A percentile compares a stretch with the other conserved stretches of the same genome.
phyloP scores from a whole-genome alignment of 352 stramenopile species.

The Phytophthora brassicae region DNA sequence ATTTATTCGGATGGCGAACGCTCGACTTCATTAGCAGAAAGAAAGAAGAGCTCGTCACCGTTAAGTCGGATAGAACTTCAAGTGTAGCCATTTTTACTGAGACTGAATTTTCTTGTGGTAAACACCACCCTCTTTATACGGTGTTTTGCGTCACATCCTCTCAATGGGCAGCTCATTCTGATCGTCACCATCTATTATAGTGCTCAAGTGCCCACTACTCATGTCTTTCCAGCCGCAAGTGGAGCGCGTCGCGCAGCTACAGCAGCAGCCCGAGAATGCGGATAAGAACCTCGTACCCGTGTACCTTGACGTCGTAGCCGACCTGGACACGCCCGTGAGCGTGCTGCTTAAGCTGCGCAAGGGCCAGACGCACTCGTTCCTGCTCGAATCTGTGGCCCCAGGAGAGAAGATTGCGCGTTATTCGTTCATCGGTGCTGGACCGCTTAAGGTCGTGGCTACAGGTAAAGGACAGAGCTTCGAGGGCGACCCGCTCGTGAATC shows the following conservation, averaged over 20 bases:
- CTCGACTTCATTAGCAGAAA: slow-evolving; percentile 5
- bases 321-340: slow-evolving; percentile 88
- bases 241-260: slow-evolving; percentile 67
- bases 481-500: slow-evolving; percentile 72
- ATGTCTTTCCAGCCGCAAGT: slow-evolving; percentile 67
- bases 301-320: slow-evolving; percentile 81
- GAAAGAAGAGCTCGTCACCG: neutral
- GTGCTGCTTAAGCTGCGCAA: slow-evolving; percentile 86
- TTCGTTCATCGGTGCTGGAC: slow-evolving; percentile 87
- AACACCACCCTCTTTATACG: slow-evolving; percentile 11
- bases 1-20: neutral
- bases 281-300: slow-evolving; percentile 87
- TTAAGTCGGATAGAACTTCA: slow-evolving; percentile 7
- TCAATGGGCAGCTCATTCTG: slow-evolving; percentile 1
- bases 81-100: slow-evolving; percentile 10
- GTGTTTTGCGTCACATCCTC: slow-evolving; percentile 1
- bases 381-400: slow-evolving; percentile 84
- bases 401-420: slow-evolving; percentile 89
- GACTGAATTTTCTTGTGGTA: slow-evolving; percentile 16
- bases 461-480: slow-evolving; percentile 57
- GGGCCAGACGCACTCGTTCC: slow-evolving; percentile 80
- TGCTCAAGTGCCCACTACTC: neutral
- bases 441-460: slow-evolving; percentile 75
- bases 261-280: slow-evolving; percentile 50
- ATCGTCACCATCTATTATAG: slow-evolving; percentile 14